Evolutionary conservation across 2,329 filamentous ascomycete genomes (phyloP).

Genomic region (Neoscytalidium dimidiatum): DNA sequence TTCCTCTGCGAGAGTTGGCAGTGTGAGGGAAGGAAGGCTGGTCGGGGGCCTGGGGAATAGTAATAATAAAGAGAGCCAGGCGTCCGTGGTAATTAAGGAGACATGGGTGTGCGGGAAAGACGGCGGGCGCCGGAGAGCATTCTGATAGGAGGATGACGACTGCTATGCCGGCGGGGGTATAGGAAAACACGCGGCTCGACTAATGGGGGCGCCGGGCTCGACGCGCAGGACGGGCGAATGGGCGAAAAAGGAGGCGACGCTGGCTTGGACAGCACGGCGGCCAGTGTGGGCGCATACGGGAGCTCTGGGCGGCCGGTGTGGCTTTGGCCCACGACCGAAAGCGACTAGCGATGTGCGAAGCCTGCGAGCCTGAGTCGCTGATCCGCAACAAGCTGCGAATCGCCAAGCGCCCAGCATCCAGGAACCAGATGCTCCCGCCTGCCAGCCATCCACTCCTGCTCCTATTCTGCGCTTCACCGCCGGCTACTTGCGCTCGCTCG

Average conservation of each 20-base stretch:
- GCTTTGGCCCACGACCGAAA: constrained; percentile 5
- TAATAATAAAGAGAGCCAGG: constrained; percentile 18
- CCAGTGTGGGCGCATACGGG: constrained; percentile 19
- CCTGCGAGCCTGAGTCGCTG: constrained; percentile 9
- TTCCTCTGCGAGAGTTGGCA: constrained; percentile 11
- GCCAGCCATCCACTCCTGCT: constrained; percentile 4
- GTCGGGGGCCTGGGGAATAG: constrained; percentile 8
- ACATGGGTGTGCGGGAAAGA: constrained; percentile 16
- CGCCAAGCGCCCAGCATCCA: constrained; percentile 13
- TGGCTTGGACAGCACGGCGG: constrained; percentile 7
- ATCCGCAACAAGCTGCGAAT: constrained; percentile 20
- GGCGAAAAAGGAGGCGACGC: constrained; percentile 15
- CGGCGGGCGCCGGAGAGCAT: background rate
- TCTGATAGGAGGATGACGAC: constrained; percentile 18
- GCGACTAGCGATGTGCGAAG: background rate
- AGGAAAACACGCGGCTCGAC: constrained; percentile 17
- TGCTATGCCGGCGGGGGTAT: constrained; percentile 12
- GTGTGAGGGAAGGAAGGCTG: background rate
- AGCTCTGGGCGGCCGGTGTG: constrained; percentile 7
- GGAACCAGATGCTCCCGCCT: constrained; percentile 1
- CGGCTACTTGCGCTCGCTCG: background rate
- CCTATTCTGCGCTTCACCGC: constrained; percentile 11
- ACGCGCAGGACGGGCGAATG: constrained; percentile 2
- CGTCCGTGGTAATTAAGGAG: constrained; percentile 15
- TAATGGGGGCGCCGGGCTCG: constrained; percentile 9